Base-by-base conservation (phyloP, 2,329 filamentous ascomycete genomes). In the Aspergillus sp. region DNA sequence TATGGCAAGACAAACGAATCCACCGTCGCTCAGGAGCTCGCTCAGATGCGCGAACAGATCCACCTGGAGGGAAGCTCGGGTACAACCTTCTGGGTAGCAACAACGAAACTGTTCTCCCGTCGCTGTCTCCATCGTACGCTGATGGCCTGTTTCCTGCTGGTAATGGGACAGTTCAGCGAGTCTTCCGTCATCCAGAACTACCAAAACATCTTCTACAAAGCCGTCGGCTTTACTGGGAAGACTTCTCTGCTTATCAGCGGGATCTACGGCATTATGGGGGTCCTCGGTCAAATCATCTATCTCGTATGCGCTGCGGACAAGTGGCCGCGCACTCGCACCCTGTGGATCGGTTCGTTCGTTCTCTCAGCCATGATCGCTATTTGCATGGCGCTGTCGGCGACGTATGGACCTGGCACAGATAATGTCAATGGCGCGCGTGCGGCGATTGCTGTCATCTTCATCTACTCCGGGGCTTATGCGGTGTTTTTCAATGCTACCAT, bases 401-500 rank as follows among this genome's bases (percentile, higher is more conserved):
- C 32, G 22, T 63, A 53, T 49, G 57, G 57, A 47, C 47, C 36
- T 45, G 54, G 48, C 9, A 59, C 11, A 32, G 33, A 56, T 17
- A 65, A 62, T 24, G 45, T 57, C 0, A 54, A 50, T 19, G 69
- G 69, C 17, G 57, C 68, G 5, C 60, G 63, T 2, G 70, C 64
- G 0, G 69, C 63, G 0, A 67, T 73, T 30, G 69, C 69, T 0
- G 69, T 70, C 54, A 72, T 73, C 35, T 74, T 73, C 58, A 46
- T 73, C 13, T 73, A 69, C 59, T 72, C 68, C 4, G 57, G 61
- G 38, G 59, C 56, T 8, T 73, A 71, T 54, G 70, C 70, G 5
- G 51, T 71, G 19, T 71, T 73, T 53, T 73, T 73, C 60, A 73
- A 73, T 54, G 62, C 65, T 9, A 70, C 63, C 26, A 56, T 71